Evolutionary conservation across 2,329 filamentous ascomycete species (phyloP).

Genomic region (Aspergillus ochraceoroseus): DNA sequence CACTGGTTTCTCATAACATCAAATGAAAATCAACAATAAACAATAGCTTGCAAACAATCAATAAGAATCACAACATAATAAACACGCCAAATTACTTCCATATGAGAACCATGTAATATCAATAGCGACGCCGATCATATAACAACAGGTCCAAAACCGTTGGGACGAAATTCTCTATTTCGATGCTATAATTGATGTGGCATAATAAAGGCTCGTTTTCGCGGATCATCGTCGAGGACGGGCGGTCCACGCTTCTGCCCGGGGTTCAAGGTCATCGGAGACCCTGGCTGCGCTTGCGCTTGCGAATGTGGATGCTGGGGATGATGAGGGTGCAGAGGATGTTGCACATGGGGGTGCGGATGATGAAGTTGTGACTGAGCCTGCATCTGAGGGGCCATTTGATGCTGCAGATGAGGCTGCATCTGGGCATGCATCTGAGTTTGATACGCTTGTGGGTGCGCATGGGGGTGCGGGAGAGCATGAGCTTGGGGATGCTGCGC

Average conservation of each 20-base stretch:
- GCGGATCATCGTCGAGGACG: conserved; percentile 20
- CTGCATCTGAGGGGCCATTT: conserved; percentile 10
- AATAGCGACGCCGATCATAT: too few relatives aligned
- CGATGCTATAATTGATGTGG: conserved; percentile 17
- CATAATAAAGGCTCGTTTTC: conserved; percentile 23
- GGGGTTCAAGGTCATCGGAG: conserved; percentile 20
- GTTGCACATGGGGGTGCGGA: conserved; percentile 3
- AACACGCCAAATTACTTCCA: too few relatives aligned
- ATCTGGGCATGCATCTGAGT: conserved; percentile 12
- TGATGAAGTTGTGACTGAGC: conserved; percentile 13
- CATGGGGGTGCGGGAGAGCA: conserved; percentile 7
- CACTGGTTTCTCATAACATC: too few relatives aligned
- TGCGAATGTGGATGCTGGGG: conserved; percentile 15
- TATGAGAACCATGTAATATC: too few relatives aligned
- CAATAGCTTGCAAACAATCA: too few relatives aligned
- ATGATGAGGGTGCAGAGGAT: conserved; percentile 9
- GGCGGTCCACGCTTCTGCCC: conserved; percentile 19
- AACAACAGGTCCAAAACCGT: too few relatives aligned
- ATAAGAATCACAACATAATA: too few relatives aligned
- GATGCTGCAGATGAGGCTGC: conserved; percentile 17
- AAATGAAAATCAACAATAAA: too few relatives aligned
- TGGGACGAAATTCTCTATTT: too few relatives aligned
- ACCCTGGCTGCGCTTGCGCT: conserved; percentile 13
- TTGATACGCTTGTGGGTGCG: conserved; percentile 12
- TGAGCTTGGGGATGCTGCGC: conserved; percentile 9